Conservation (phyloP, 1,284 basidiomycete species). For the Stygiomarasmius scandens region DNA sequence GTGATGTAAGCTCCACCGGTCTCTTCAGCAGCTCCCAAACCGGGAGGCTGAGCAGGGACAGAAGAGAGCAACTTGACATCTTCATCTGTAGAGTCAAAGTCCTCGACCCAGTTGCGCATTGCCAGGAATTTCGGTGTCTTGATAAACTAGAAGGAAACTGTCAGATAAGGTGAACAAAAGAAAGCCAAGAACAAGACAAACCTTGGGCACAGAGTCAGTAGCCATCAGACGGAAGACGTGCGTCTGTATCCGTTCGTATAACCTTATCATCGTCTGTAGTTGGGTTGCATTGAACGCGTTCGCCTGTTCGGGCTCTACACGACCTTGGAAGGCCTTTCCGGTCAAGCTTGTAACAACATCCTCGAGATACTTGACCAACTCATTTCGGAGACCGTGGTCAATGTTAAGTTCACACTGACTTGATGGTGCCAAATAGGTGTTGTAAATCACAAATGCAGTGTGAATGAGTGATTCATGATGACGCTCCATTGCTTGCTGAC, state of each 20-base stretch:
- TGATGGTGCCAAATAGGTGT: slow-evolving; percentile 93
- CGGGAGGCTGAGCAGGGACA: slow-evolving; percentile 67
- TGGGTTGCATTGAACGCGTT: slow-evolving; percentile 88
- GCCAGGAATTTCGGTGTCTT: slow-evolving; percentile 80
- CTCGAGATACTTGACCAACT: slow-evolving; percentile 91
- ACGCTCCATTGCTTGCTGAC: slow-evolving; percentile 91
- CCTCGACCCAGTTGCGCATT: slow-evolving; percentile 74
- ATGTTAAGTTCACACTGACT: slow-evolving; percentile 97
- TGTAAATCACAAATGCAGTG: slow-evolving; percentile 93
- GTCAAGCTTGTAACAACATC: slow-evolving; percentile 79
- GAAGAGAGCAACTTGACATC: slow-evolving; percentile 59
- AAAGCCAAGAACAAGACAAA: slow-evolving; percentile 34
- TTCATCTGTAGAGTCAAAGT: slow-evolving; percentile 65
- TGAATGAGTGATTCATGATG: slow-evolving; percentile 96
- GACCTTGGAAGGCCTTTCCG: slow-evolving; percentile 76
- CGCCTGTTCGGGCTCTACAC: slow-evolving; percentile 79
- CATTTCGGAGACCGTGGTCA: slow-evolving; percentile 93
- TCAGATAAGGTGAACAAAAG: slow-evolving; percentile 8
- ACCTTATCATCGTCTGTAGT: slow-evolving; percentile 87
- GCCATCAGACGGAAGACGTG: slow-evolving; percentile 98
- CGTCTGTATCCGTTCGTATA: slow-evolving; percentile 96
- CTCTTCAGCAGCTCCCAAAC: slow-evolving; percentile 63
- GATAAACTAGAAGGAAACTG: slow-evolving; percentile 62
- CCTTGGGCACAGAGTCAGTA: slow-evolving; percentile 96
- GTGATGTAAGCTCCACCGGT: slow-evolving; percentile 82